Evolutionary conservation across 2,329 filamentous ascomycete species (phyloP), one percentile per base, ranked within the genome.

Genomic region (Pseudopithomyces maydicus): DNA sequence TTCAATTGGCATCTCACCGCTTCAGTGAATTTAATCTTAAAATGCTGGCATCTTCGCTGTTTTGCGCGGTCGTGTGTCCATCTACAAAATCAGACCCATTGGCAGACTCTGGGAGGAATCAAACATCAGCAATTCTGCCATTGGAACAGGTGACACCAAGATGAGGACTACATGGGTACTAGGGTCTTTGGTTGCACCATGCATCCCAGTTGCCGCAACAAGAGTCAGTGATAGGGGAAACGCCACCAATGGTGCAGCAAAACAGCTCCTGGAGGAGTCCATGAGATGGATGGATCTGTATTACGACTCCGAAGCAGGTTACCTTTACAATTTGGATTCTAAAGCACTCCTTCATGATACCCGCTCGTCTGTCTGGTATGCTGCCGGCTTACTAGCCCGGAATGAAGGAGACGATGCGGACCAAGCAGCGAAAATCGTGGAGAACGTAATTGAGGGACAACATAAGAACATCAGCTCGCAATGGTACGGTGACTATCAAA

Each of bases 401-500:
- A 84, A 87, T 61, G 56, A 79, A 12, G 79, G 76, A 7, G 67
- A 73, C n/a, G 83, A 86, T 66, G 75, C 76, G 3, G 62, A 69
- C 0, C 76, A 84, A 55, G 84, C 84, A 0, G 75, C 80, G 19
- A 81, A 78, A 52, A 84, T 86, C 52, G 78, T 86, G 51, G 72
- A 64, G 20, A 85, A 84, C 60, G 78, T 86, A 17, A 82, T 87
- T 46, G 68, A 55, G 2, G 80, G 72, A 7, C 84, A 87, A 63
- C 82, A 81, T 65, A 84, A 82, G 56, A 77, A 84, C 17, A 71
- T 77, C 2, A 76, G 78, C 2, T 76, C 80, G 38, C 82, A 85
- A 66, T 88, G 85, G 85, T 79, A 75, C 57, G 83, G 80, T 23
- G 79, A 81, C 52, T 87, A 86, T 61, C 81, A 84, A 43, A 74